Percentiles rank a stretch among this genome's conserved stretches.
phyloP scores from a whole-genome alignment of 495 filamentous ascomycete genomes.

The Daldinia loculata region DNA sequence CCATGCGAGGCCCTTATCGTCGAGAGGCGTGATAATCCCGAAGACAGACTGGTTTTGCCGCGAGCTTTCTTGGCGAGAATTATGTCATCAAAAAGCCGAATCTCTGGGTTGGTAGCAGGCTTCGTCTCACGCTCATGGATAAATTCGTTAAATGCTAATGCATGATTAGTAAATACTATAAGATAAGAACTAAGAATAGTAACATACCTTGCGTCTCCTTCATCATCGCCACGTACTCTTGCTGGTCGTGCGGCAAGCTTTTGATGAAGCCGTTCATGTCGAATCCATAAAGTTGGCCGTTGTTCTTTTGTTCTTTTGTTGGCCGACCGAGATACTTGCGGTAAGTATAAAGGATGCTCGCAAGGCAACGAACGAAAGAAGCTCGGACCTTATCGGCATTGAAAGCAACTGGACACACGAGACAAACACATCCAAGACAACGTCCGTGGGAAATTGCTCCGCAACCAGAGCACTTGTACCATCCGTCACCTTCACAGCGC shows the following conservation, averaged over 20 bases:
- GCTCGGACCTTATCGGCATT: constrained; percentile 88
- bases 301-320: constrained; percentile 81
- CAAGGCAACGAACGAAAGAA: constrained; percentile 92
- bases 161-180: constrained; percentile 24
- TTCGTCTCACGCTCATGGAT: constrained; percentile 87
- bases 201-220: constrained; percentile 89
- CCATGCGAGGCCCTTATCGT: constrained; percentile 58
- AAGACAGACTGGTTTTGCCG: constrained; percentile 64
- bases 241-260: constrained; percentile 89
- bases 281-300: constrained; percentile 87
- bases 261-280: constrained; percentile 93
- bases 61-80: constrained; percentile 94
- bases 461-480: constrained; percentile 86
- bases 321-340: constrained; percentile 82
- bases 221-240: constrained; percentile 85
- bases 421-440: constrained; percentile 79
- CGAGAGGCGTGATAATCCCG: constrained; percentile 62
- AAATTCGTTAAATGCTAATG: constrained; percentile 89
- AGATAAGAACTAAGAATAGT: background rate
- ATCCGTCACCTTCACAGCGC: constrained; percentile 80
- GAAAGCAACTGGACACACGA: constrained; percentile 92
- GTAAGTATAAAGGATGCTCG: constrained; percentile 95
- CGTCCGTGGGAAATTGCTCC: constrained; percentile 78
- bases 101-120: constrained; percentile 63
- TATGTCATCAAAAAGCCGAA: constrained; percentile 94